Evolutionary conservation across 371 early-diverging fungal species (phyloP), one percentile per base, ranked within the genome.

Genomic region (Cokeromyces recurvatus): DNA sequence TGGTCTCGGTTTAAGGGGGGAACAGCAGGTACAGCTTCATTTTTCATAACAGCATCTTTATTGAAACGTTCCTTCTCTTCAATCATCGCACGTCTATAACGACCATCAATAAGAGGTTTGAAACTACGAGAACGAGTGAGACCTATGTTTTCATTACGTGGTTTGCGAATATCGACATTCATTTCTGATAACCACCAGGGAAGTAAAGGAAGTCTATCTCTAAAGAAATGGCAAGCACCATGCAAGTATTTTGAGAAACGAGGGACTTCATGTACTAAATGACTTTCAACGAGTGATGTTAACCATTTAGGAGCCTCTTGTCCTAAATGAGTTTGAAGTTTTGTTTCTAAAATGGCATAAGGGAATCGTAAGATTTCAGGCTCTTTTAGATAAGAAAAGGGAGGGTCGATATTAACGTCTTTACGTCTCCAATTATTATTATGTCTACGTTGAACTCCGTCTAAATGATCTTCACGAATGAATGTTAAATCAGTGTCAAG

Each of bases 211-310:
- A 72, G 43, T 4, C 57, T 47, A 12, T 61, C 55, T 10, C 47
- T 57, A 29, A 62, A 66, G 53, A 73, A 64, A 29, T 68, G 65
- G 32, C 62, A 64, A 12, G 89, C 85, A 48, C 98, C 99, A 74
- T 99, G 99, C 40, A 97, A 82, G 72, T 93, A 99, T 71, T 99
- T 99, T 46, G 92, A 91, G 74, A 99, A 99, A 57, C 95, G 94
- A 40, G 97, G 97, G 5, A 97, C 97, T 36, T 93, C 95, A 66
- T 95, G 94, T 25, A 98, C 96, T 57, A 98, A 68, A 53, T 91
- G 87, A 51, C 86, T 79, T 38, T 90, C 83, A 51, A 95, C 78
- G 23, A 99, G 71, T 15, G 92, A 88, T 7, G 81, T 74, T 21
- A 98, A 90, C 99, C 99, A 99, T 32, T 85, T 78, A 2, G 97